Base-by-base conservation (phyloP, 2,329 filamentous ascomycete species). In the Chrysosporium queenslandicum region DNA sequence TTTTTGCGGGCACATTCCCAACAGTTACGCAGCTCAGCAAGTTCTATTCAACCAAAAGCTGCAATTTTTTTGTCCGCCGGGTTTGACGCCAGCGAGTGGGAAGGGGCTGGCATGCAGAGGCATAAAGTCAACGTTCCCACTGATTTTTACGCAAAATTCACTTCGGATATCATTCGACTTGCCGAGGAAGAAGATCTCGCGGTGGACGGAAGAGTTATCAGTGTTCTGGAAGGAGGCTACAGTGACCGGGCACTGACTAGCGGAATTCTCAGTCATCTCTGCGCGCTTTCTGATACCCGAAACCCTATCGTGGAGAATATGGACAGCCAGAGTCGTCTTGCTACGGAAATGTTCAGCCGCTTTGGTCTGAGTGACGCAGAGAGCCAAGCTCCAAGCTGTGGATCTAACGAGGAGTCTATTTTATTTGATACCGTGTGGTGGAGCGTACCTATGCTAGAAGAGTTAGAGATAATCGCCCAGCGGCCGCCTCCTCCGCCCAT, bases 51-150 rank as follows among this genome's bases (percentile, higher is more conserved):
- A 21, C 85, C 89, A 3, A 91, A 85, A 62, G 87, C 86, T 1
- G 91, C 87, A 30, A 89, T 98, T 42, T 98, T 98, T 70, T 72
- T 98, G 46, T 97, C 91, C 42, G 90, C 92, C 1, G 94, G 92
- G 0, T 98, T 98, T 59, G 92, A 98, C 69, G 92, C 92, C 2
- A 96, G 90, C 64, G 89, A 98, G 65, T 94, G 87, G 82, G 92
- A 98, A 67, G 83, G 86, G 16, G 75, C 79, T 3, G 88, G 87
- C 2, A 98, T 98, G 92, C 92, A 98, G 68, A 80, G 92, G 43
- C 92, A 98, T 68, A 85, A 86, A 53, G 90, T 95, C 62, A 95
- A 95, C 63, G 92, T 98, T 1, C 91, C 92, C 0, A 98, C 91
- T 0, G 87, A 91, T 50, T 98, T 98, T 66, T 98, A 97, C 64